phyloP scores from a whole-genome alignment of 192 early-diverging fungal genomes.

The Umbelopsis vinacea region DNA sequence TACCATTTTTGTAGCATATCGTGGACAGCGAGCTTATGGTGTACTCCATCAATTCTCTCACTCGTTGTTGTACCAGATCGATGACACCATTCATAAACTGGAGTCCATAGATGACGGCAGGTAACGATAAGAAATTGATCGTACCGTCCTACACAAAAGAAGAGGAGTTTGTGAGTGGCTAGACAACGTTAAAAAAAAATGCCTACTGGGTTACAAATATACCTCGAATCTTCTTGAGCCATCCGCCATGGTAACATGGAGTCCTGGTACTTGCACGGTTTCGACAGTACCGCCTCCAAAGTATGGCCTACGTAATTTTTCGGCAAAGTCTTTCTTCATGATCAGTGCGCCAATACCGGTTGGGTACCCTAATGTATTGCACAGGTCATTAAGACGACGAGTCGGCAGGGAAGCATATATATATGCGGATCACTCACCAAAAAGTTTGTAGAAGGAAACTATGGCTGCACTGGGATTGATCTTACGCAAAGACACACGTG shows the following conservation, averaged over 20 bases:
- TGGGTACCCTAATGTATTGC: not conserved
- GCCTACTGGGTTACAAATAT: not conserved
- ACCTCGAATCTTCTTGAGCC: constrained; percentile 3
- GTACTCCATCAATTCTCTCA: not conserved
- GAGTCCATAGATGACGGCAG: not conserved
- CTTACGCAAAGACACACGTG: not conserved
- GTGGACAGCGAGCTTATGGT: not conserved
- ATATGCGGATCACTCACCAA: not conserved
- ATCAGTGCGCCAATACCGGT: constrained; percentile 5
- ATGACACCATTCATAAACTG: not conserved
- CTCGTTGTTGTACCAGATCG: not conserved
- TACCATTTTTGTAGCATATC: not conserved
- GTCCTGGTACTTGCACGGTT: constrained; percentile 4
- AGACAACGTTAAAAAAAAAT: too few relatives aligned
- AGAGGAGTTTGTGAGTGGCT: not conserved
- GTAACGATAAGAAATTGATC: not conserved
- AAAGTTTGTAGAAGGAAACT: constrained; percentile 9
- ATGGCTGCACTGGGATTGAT: constrained; percentile 1
- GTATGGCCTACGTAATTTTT: constrained; percentile 11
- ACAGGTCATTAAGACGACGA: not conserved
- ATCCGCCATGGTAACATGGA: not conserved
- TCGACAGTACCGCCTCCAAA: constrained; percentile 13
- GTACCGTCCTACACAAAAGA: constrained; percentile 10
- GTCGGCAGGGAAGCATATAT: not conserved
- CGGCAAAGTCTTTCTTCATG: not conserved